Evolutionary conservation across 2,329 filamentous ascomycete species (phyloP).

Genomic region (Neofusicoccum sp.): DNA sequence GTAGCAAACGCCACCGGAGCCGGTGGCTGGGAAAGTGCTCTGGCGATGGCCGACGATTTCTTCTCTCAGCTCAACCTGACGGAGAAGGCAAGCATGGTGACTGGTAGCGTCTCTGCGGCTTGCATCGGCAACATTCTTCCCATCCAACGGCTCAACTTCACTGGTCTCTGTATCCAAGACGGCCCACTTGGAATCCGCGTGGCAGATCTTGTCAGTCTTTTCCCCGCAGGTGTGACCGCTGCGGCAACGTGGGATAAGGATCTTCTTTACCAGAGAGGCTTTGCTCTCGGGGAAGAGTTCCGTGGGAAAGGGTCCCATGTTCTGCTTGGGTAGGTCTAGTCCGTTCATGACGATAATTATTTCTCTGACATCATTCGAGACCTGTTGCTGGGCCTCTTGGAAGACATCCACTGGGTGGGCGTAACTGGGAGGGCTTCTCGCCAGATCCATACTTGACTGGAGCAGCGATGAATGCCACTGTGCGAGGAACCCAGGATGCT

Average conservation of each 20-base stretch:
- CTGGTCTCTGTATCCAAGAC: constrained; percentile 41
- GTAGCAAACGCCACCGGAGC: constrained; percentile 17
- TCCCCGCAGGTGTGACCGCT: constrained; percentile 35
- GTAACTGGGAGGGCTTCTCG: constrained; percentile 51
- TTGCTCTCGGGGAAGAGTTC: constrained; percentile 33
- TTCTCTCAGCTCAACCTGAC: constrained; percentile 35
- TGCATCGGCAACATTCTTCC: constrained; percentile 35
- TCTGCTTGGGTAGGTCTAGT: constrained; percentile 32
- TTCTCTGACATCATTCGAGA: not conserved
- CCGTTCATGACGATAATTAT: too few species aligned
- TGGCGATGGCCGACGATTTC: constrained; percentile 33
- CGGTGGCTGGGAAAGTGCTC: constrained; percentile 36
- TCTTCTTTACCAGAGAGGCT: constrained; percentile 32
- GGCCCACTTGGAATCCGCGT: constrained; percentile 26
- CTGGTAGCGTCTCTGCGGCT: constrained; percentile 21
- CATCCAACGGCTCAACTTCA: constrained; percentile 38
- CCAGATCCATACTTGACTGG: constrained; percentile 50
- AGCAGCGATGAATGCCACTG: constrained; percentile 41
- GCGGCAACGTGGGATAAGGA: constrained; percentile 41
- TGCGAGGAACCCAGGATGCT: constrained; percentile 44
- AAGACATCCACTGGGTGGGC: constrained; percentile 41
- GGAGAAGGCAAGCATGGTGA: constrained; percentile 39
- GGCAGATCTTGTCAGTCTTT: constrained; percentile 32
- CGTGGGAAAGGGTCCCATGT: constrained; percentile 39
- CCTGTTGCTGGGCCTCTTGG: constrained; percentile 45